Base-by-base conservation (phyloP, 352 stramenopile species). In the Pythium chondricola region DNA sequence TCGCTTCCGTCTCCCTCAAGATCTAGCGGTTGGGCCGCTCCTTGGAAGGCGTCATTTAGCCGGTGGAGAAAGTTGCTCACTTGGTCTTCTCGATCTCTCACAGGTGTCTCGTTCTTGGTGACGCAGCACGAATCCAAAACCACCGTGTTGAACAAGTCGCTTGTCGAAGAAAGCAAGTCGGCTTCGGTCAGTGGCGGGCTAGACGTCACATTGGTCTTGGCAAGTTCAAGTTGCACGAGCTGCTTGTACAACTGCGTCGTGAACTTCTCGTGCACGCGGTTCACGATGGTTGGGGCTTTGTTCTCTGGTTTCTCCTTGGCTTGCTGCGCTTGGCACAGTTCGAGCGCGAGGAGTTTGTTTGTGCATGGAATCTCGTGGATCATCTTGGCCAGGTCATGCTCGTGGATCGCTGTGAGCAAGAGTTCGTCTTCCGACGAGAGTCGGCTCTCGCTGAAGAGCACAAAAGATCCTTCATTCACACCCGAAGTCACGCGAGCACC, bases 381-480 rank as follows among this genome's bases (percentile, higher is more conserved):
- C 48, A 84, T 56, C 37, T 67, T 52, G 17, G 71, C 78, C 9
- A 92, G 61, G 20, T 88, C 71, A 3, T 57, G 54, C 39, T 86
- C 74, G 46, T 85, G 74, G 13, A 89, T 48, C 4, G 71, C 69
- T 0, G 80, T 88, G 11, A 89, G 52, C 6, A 83, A 29, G 13
- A 92, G 54, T 36, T 89, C 80, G 26, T 87, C 75, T 31, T 88
- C 72, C 1, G 74, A 89, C 3, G 74, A 76, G 11, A 92, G 44
- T 2, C 74, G 69, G 4, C 71, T 68, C 37, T 92, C 74, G n/a
- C 60, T 74, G 48, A 89, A 92, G 2, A 89, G 29, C 2, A 89
- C 54, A 37, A 83, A 92, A 0, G 74, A 87, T 14, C 80, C 80
- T 43, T 74, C 61, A 26, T 87, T 85, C 9, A 48, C 30, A 8